Evolutionary conservation across 192 early-diverging fungal genomes (phyloP).

Genomic region (Oehlia diaphana): DNA sequence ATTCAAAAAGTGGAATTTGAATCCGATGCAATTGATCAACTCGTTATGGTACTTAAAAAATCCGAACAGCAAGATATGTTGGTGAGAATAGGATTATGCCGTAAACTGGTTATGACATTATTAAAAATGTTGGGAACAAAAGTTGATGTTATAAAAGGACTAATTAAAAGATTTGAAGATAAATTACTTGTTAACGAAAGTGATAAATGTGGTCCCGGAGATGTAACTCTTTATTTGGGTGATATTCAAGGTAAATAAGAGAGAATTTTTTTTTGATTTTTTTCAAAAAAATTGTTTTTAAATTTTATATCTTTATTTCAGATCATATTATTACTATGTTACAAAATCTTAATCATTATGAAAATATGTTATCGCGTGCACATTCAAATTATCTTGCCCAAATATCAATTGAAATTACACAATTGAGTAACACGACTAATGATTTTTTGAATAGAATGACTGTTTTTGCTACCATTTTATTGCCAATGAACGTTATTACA

Average conservation of each 20-base stretch:
- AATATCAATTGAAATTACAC: slow-evolving; percentile 72
- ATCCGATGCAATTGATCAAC: slow-evolving; percentile 92
- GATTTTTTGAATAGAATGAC: slow-evolving; percentile 50
- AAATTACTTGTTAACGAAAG: slow-evolving; percentile 34
- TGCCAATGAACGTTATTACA: slow-evolving; percentile 63
- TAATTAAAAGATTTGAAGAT: slow-evolving; percentile 69
- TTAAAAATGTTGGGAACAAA: slow-evolving; percentile 70
- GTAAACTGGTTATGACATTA: slow-evolving; percentile 69
- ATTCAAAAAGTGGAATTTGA: slow-evolving; percentile 88
- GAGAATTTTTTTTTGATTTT: neutral
- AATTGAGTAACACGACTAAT: slow-evolving; percentile 54
- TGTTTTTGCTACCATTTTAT: slow-evolving; percentile 49
- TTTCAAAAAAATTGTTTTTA: neutral
- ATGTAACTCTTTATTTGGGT: slow-evolving; percentile 72
- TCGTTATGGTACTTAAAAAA: slow-evolving; percentile 88
- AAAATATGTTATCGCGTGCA: slow-evolving; percentile 67
- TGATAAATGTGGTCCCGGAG: slow-evolving; percentile 39
- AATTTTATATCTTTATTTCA: slow-evolving; percentile 6
- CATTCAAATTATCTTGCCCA: slow-evolving; percentile 79
- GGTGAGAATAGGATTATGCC: slow-evolving; percentile 68
- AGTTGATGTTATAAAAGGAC: slow-evolving; percentile 70
- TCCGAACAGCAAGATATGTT: slow-evolving; percentile 84
- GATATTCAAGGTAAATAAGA: slow-evolving; percentile 60
- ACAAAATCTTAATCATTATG: slow-evolving; percentile 74
- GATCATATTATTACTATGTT: slow-evolving; percentile 82